A percentile compares a stretch with the other conserved stretches of the same genome.
Conservation (phyloP, 2,329 filamentous ascomycete species). For the Blastomyces percursus region DNA sequence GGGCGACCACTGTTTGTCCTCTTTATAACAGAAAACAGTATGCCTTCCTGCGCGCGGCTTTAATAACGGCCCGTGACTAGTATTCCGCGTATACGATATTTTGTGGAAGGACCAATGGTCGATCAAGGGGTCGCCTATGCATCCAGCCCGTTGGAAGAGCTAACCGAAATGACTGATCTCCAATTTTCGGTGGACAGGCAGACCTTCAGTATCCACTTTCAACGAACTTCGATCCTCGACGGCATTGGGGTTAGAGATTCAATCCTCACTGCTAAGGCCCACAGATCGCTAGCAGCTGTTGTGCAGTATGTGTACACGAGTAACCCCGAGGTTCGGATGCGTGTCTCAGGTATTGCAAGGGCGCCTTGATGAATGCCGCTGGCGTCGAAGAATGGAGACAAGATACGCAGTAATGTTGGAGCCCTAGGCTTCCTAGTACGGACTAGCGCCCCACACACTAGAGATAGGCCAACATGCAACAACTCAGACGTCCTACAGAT, state of each 20-base stretch:
- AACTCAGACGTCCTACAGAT: too few relatives aligned
- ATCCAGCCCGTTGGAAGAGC: neutral
- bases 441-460: too few relatives aligned
- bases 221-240: neutral
- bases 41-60: neutral
- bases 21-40: neutral
- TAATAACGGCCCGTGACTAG: neutral
- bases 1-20: neutral
- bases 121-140: neutral
- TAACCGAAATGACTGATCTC: neutral
- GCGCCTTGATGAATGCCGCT: too few relatives aligned
- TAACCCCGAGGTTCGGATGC: too few relatives aligned
- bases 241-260: neutral
- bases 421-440: too few relatives aligned
- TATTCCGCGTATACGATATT: neutral
- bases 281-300: too few relatives aligned
- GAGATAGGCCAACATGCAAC: too few relatives aligned
- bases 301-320: too few relatives aligned
- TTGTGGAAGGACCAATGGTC: neutral
- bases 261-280: too few relatives aligned
- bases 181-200: neutral
- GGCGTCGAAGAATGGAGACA: too few relatives aligned
- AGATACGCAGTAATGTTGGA: too few relatives aligned
- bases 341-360: too few relatives aligned
- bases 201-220: neutral